Conservation (phyloP, 768 basidiomycete species). For the Rhizopogon roseolus region DNA sequence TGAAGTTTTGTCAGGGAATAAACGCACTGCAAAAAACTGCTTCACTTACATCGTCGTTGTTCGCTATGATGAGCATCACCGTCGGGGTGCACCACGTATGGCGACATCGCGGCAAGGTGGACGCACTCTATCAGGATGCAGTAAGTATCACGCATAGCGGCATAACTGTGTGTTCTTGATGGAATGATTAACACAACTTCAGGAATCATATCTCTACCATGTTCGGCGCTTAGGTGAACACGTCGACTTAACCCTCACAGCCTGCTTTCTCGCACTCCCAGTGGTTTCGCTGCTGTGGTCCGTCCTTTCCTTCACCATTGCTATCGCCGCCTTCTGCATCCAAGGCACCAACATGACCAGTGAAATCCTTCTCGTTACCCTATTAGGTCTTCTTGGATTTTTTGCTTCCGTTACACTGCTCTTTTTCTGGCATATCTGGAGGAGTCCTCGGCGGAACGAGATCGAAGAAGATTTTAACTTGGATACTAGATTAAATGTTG, state of each 20-base stretch:
- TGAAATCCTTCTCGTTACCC: conserved; percentile 7
- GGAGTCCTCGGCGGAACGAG: conserved; percentile 1
- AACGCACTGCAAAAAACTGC: conserved; percentile 8
- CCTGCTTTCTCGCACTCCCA: conserved; percentile 19
- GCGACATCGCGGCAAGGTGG: conserved; percentile 10
- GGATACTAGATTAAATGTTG: background rate
- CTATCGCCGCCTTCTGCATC: conserved; percentile 15
- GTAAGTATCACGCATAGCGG: conserved; percentile 1
- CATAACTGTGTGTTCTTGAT: too few relatives aligned
- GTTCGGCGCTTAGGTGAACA: conserved; percentile 3
- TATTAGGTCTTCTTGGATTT: conserved; percentile 9
- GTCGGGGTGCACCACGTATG: conserved; percentile 12
- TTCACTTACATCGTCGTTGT: conserved; percentile 11
- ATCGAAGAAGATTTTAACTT: conserved; percentile 1
- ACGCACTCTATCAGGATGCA: conserved; percentile 11
- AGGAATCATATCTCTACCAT: conserved; percentile 14
- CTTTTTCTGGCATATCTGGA: conserved; percentile 24
- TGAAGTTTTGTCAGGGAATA: background rate
- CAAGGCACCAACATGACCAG: conserved; percentile 6
- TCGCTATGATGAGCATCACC: conserved; percentile 13
- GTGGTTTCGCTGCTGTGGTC: conserved; percentile 19
- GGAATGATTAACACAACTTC: background rate
- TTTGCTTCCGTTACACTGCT: conserved; percentile 9
- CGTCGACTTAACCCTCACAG: conserved; percentile 15
- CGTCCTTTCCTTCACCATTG: conserved; percentile 16